A percentile compares a stretch with the other conserved stretches of the same genome.
phyloP scores from a whole-genome alignment of 2,329 filamentous ascomycete species.

The Exophiala sp. region DNA sequence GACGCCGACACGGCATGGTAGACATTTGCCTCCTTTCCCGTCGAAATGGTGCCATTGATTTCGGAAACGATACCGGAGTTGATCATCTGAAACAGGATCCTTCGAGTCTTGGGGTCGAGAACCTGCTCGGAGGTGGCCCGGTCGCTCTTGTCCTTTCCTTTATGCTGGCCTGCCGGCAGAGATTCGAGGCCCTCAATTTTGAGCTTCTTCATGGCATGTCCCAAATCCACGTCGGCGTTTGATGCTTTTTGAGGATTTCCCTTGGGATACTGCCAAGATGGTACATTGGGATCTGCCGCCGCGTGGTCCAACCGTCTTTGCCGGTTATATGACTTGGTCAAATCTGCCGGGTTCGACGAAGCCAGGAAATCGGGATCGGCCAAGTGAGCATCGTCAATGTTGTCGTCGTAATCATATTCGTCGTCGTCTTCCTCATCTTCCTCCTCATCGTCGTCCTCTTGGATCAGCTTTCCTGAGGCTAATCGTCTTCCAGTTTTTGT shows the following conservation, averaged over 20 bases:
- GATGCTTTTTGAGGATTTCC: constrained; percentile 77
- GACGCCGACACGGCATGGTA: constrained; percentile 76
- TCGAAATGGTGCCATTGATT: constrained; percentile 91
- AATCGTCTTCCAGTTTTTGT: constrained; percentile 30
- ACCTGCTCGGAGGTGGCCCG: constrained; percentile 93
- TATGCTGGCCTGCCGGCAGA: constrained; percentile 17
- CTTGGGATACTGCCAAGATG: constrained; percentile 61
- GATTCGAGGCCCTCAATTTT: constrained; percentile 60
- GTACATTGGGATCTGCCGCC: constrained; percentile 43
- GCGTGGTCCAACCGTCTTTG: constrained; percentile 65
- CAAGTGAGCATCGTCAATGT: constrained; percentile 53
- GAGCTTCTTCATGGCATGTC: constrained; percentile 80
- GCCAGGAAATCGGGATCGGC: constrained; percentile 54
- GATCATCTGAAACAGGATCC: constrained; percentile 95
- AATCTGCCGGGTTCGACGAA: constrained; percentile 60
- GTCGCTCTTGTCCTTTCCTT: constrained; percentile 72
- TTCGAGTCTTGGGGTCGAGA: constrained; percentile 85
- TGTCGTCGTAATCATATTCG: constrained; percentile 62
- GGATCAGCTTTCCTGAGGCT: constrained; percentile 28
- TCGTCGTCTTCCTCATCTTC: constrained; percentile 48
- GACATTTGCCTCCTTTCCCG: constrained; percentile 97
- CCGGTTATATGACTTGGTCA: constrained; percentile 85
- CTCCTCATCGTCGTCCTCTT: constrained; percentile 39
- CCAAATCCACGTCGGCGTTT: constrained; percentile 58
- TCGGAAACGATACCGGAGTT: constrained; percentile 86